phyloP scores from a whole-genome alignment of 768 basidiomycete genomes.

The Tulasnella sp. region DNA sequence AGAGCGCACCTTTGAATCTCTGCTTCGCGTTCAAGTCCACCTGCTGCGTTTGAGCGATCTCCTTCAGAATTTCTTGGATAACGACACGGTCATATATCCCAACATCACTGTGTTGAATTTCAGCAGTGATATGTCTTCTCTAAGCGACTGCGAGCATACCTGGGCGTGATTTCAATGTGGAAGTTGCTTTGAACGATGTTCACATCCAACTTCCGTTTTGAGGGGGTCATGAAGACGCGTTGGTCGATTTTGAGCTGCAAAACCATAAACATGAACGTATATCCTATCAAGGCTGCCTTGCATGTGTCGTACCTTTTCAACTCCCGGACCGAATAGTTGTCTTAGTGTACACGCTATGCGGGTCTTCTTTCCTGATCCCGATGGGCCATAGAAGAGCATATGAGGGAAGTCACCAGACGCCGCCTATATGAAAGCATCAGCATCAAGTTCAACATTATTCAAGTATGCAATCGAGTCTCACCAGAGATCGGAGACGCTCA shows the following conservation, averaged over 20 bases:
- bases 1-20: constrained; percentile 76
- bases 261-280: neutral
- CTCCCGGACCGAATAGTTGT: constrained; percentile 83
- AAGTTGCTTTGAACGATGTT: constrained; percentile 97
- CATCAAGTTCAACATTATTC: neutral
- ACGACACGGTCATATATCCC: constrained; percentile 92
- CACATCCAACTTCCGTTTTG: constrained; percentile 87
- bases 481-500: constrained; percentile 66
- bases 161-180: constrained; percentile 95
- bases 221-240: constrained; percentile 87
- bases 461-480: constrained; percentile 25
- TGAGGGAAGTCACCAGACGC: constrained; percentile 93
- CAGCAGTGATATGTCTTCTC: neutral
- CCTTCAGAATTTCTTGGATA: constrained; percentile 93
- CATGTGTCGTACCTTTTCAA: constrained; percentile 86
- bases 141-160: constrained; percentile 40
- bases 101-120: constrained; percentile 56
- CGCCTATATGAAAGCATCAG: constrained; percentile 39
- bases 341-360: constrained; percentile 81
- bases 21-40: constrained; percentile 93
- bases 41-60: constrained; percentile 98
- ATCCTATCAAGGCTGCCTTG: too few relatives aligned
- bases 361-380: constrained; percentile 97
- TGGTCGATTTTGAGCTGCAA: constrained; percentile 92
- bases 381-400: constrained; percentile 94